Base-by-base conservation (phyloP, 495 filamentous ascomycete genomes). In the Aspergillus carlsbadensis region DNA sequence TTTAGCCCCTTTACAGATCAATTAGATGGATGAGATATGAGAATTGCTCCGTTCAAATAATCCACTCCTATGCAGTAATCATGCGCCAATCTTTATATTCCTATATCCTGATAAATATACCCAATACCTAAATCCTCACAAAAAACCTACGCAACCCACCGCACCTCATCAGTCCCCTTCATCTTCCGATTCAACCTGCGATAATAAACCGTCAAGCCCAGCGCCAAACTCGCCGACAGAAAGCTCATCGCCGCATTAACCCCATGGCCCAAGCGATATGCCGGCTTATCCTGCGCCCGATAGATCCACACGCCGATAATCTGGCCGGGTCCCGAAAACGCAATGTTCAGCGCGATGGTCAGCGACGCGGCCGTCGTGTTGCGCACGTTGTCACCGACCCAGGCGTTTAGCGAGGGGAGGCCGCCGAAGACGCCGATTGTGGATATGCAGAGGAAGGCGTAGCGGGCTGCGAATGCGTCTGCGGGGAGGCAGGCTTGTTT, bases 221-320 rank as follows among this genome's bases (percentile, higher is more conserved):
- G 31, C 10, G 15, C 22, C 70, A 54, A 24, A 70, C 45, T n/a
- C 67, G 37, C 22, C 73, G 56, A 50, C 64, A 74, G 14, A 66
- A 66, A 1, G 21, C 64, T 40, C 49, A 52, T 10, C 10, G 66
- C 77, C 2, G 77, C 76, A 65, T 79, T 79, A 13, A 73, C 74
- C 68, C 75, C 80, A 53, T 83, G 84, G 0, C 85, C 87, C 0
- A 86, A 88, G 4, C 86, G 86, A 68, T 84, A 90, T 2, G 44
- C 63, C 29, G 69, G 68, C 10, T 70, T 78, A 63, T 90, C 86
- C 37, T 85, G 69, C 0, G 76, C 68, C 61, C 84, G 86, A 66
- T 88, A 90, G 31, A 89, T 88, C 81, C 85, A 90, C 2, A 88
- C 85, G 0, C 85, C 85, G 0, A 83, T 81, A n/a, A 89, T 88